phyloP scores from a whole-genome alignment of 202 grass and related monocot species.

The Setaria viridis region DNA sequence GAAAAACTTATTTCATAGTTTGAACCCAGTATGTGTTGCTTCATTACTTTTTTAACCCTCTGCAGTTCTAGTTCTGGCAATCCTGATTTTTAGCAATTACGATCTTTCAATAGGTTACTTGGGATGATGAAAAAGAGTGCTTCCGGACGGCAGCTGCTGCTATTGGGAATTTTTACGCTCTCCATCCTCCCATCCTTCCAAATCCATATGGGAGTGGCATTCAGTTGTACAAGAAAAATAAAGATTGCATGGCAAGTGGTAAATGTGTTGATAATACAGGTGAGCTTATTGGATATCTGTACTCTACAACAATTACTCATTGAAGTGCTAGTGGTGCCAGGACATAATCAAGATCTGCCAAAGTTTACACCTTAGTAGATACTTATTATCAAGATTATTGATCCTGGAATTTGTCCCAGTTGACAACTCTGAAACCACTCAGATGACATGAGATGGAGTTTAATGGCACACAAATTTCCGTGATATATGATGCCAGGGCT shows the following conservation, averaged over 20 bases:
- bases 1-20: slow-evolving; percentile 10
- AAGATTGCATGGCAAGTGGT: slow-evolving; percentile 27
- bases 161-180: slow-evolving; percentile 86
- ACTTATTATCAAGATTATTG: slow-evolving; percentile 2
- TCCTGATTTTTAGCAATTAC: slow-evolving; percentile 38
- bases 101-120: slow-evolving; percentile 65
- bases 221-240: slow-evolving; percentile 87
- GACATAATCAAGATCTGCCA: not conserved
- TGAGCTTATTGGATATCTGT: slow-evolving; percentile 28
- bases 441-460: slow-evolving; percentile 27
- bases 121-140: slow-evolving; percentile 92
- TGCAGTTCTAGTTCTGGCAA: slow-evolving; percentile 9
- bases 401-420: not conserved
- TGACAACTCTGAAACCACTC: not conserved
- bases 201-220: slow-evolving; percentile 85
- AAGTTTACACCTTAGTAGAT: slow-evolving; percentile 5
- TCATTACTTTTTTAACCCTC: slow-evolving; percentile 28
- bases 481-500: slow-evolving; percentile 16
- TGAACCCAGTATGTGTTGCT: not conserved
- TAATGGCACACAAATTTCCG: not conserved
- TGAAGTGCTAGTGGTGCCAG: slow-evolving; percentile 1
- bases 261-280: slow-evolving; percentile 42
- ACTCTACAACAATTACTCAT: slow-evolving; percentile 9
- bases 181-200: slow-evolving; percentile 95
- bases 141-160: slow-evolving; percentile 81